phyloP scores from a whole-genome alignment of 192 early-diverging fungal genomes.

The Cetraspora pellucida region DNA sequence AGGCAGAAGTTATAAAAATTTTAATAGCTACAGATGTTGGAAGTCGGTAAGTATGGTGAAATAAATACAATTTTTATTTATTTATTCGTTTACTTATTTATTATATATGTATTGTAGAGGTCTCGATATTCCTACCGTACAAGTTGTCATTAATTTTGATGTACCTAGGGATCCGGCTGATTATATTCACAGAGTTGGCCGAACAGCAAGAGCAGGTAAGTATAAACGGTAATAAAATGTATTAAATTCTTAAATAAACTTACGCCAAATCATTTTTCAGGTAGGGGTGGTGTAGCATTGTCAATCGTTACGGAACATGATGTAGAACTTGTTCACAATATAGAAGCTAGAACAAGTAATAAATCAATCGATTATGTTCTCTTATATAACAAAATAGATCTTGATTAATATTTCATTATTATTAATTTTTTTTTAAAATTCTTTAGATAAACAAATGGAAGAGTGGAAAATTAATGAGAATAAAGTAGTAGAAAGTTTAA shows the following conservation, averaged over 20 bases:
- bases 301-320: conserved; percentile 87
- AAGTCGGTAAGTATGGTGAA: conserved; percentile 63
- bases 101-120: conserved; percentile 60
- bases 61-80: not conserved
- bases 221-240: not conserved
- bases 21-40: conserved; percentile 97
- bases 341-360: conserved; percentile 82
- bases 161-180: conserved; percentile 93
- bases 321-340: conserved; percentile 84
- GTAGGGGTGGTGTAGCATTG: conserved; percentile 81
- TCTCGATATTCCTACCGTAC: conserved; percentile 94
- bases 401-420: conserved; percentile 10
- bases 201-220: conserved; percentile 93
- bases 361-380: not conserved
- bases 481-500: conserved; percentile 81
- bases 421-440: too few species aligned
- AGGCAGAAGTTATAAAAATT: conserved; percentile 81
- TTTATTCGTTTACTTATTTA: not conserved
- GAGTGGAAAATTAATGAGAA: conserved; percentile 79
- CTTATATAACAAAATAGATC: not conserved
- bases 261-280: not conserved
- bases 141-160: conserved; percentile 94
- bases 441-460: conserved; percentile 74
- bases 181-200: conserved; percentile 97
- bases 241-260: not conserved